Percentiles rank a stretch among this genome's conserved stretches.
Conservation (phyloP, 2,329 filamentous ascomycete species). For the Diaporthe velutina region DNA sequence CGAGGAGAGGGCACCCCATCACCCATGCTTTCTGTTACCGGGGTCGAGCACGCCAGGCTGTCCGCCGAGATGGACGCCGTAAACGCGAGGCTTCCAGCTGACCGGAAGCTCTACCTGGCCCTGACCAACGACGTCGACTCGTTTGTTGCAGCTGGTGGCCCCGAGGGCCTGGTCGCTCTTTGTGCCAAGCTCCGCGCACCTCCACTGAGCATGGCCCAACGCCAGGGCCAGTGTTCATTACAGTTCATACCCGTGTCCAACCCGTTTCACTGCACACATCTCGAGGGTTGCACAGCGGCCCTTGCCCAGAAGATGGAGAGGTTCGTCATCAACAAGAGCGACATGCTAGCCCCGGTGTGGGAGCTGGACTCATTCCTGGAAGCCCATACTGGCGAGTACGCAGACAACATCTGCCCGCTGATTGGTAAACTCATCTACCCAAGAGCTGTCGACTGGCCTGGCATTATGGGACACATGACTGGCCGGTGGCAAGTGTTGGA, state of each 20-base stretch:
- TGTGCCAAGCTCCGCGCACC: constrained; percentile 83
- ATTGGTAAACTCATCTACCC: constrained; percentile 93
- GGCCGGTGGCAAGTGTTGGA: constrained; percentile 91
- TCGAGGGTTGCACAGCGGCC: constrained; percentile 96
- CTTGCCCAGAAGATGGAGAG: constrained; percentile 90
- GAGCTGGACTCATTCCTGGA: constrained; percentile 92
- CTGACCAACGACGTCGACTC: constrained; percentile 97
- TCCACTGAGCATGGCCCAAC: not conserved
- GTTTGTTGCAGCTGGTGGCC: constrained; percentile 95
- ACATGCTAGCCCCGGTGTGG: constrained; percentile 86
- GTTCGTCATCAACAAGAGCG: constrained; percentile 78
- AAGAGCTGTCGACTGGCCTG: constrained; percentile 96
- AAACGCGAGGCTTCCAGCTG: not conserved
- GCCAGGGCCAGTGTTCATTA: constrained; percentile 93
- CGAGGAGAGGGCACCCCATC: constrained; percentile 93
- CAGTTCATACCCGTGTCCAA: constrained; percentile 91
- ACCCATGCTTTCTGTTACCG: constrained; percentile 56
- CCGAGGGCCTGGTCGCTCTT: constrained; percentile 94
- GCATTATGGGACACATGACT: constrained; percentile 88
- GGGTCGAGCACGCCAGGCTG: not conserved
- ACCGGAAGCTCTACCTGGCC: constrained; percentile 86
- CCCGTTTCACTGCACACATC: constrained; percentile 95
- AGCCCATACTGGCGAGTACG: constrained; percentile 72
- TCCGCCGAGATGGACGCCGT: constrained; percentile 3
- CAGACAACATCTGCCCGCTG: constrained; percentile 84